Base-by-base conservation (phyloP, 2,329 filamentous ascomycete species). In the Corynespora cassiicola region DNA sequence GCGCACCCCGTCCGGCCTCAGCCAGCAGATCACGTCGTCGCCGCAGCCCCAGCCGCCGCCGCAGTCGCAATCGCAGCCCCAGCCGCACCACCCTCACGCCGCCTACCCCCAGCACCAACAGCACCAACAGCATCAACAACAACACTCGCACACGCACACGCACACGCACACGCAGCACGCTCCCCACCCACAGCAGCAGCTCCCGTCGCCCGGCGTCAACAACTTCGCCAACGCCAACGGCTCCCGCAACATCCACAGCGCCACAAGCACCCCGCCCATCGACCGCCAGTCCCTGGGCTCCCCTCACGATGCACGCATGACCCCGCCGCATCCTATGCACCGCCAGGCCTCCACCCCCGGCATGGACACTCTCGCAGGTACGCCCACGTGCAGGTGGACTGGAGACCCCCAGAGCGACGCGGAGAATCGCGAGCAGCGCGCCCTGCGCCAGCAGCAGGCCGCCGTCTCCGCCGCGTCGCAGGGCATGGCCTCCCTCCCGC, bases 351-450 rank as follows among this genome's bases (percentile, higher is more conserved):
- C 73, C 16, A 75, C 70, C 11, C 68, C 72, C 19, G 67, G 71
- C 29, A 75, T 76, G 71, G 74, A 76, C 39, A 70, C 72, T 40
- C 53, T 76, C 39, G 71, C 74, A 55, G 73, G 72, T 75, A 54
- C 51, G n/a, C n/a, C n/a, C n/a, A n/a, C n/a, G 17, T 30, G 16
- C 11, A n/a, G 5, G 31, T 15, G 16, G 2, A 17, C 11, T 5
- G 17, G 22, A 26, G 5, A 11, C n/a, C n/a, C n/a, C n/a, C n/a
- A n/a, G n/a, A n/a, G n/a, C n/a, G n/a, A n/a, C n/a, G n/a, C n/a
- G n/a, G n/a, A n/a, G n/a, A n/a, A n/a, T n/a, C n/a, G n/a, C n/a
- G n/a, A n/a, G n/a, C n/a, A n/a, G n/a, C n/a, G n/a, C n/a, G n/a
- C n/a, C n/a, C n/a, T n/a, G n/a, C n/a, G n/a, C n/a, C n/a, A n/a